A percentile compares a stretch with the other conserved stretches of the same genome.
These are phyloP conservation scores for Penicillium psychrosexuale DNA, from an alignment of 2,329 filamentous ascomycete species.

Conservation along the genomic window DNA sequence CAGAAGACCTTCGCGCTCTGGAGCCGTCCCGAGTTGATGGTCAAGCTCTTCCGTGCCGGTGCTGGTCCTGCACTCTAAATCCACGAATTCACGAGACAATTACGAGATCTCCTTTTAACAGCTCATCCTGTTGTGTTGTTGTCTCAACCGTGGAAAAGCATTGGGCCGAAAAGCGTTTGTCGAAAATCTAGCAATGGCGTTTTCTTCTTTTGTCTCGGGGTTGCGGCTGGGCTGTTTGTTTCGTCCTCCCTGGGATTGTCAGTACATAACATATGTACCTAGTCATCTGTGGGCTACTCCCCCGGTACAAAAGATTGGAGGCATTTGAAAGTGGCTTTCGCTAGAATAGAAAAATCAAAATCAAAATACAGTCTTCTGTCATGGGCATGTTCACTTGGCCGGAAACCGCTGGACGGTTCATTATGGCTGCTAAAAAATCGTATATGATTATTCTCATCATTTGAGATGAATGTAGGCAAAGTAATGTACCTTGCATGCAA, in stretches of 20 bases:
- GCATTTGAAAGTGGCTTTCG: background rate
- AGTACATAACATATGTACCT: background rate
- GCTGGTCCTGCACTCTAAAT: background rate
- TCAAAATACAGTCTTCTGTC: background rate
- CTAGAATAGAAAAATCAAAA: background rate
- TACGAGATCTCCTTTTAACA: background rate
- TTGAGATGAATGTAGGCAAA: background rate
- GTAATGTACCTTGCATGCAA: background rate
- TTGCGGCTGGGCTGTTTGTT: background rate
- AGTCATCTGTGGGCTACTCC: background rate
- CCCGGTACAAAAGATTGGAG: background rate
- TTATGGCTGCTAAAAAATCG: background rate
- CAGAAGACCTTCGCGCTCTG: constrained; percentile 39
- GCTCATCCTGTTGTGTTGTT: background rate
- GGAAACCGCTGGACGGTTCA: background rate
- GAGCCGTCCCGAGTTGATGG: constrained; percentile 35
- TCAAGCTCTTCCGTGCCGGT: constrained; percentile 23
- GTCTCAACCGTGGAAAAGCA: background rate
- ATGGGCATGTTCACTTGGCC: background rate
- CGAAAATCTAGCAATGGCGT: background rate
- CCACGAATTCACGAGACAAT: background rate
- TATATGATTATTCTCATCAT: too few relatives aligned
- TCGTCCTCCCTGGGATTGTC: background rate
- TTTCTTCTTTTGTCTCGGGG: background rate
- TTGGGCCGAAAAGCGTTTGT: background rate